Evolutionary conservation across 305 asterid genomes (phyloP), one percentile per base, ranked within the genome.

Genomic region (Ilex paraguariensis): DNA sequence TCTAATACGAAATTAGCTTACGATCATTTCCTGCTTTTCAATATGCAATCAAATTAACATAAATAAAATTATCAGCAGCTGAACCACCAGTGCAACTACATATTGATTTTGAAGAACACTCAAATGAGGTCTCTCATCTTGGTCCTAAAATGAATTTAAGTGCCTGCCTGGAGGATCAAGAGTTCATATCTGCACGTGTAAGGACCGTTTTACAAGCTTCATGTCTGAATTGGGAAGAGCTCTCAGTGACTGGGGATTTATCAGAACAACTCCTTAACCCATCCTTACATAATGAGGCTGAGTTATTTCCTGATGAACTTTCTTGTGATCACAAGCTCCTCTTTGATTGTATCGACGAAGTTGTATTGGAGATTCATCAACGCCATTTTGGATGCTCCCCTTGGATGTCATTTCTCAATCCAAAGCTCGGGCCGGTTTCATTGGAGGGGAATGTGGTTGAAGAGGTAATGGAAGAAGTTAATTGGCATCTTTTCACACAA

Each of bases 321-420:
- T 66, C 60, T 45, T 69, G 71, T 39, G 87, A 84, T 63, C 80
- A 85, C 16, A 82, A 82, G 70, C 91, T 88, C 71, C 83, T 87
- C 16, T 84, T 91, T 21, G 91, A 91, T 66, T 86, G 70, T 64
- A 82, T 86, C 55, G 80, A 88, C 45, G 92, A 91, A 79, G 80
- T 84, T 49, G 58, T 91, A 42, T 13, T 73, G 45, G 78, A 81
- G 62, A 65, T 79, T 56, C 72, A 78, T 73, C 51, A 63, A 54
- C 70, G 45, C 57, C 72, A 77, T 36, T 72, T 80, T 71, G 68
- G 78, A 70, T 72, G 64, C 63, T 62, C 78, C 53, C 75, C 76
- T 31, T 70, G 79, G 86, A 71, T 73, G 62, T 64, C 81, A 17
- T 74, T 67, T 70, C 56, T 69, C 54, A 69, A 70, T 61, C 85